Evolutionary conservation across 257 asterid genomes (phyloP).

Genomic region (Ligustrum vulgare): DNA sequence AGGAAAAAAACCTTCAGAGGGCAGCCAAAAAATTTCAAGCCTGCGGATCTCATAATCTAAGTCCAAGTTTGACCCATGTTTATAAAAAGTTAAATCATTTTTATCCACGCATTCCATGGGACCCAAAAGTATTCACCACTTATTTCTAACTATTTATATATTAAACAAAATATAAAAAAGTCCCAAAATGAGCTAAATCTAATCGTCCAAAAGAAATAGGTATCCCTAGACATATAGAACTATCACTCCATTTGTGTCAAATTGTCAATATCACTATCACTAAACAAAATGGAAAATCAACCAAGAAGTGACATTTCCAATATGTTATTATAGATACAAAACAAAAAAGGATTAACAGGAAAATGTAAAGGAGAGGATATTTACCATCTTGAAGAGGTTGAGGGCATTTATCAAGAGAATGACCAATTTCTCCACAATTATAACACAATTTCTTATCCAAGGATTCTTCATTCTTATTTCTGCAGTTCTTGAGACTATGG

Average conservation of each 20-base stretch:
- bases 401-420: conserved; percentile 67
- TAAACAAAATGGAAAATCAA: not conserved
- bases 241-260: conserved; percentile 45
- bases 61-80: too few relatives aligned
- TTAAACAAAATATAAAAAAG: too few relatives aligned
- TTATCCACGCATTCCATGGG: too few relatives aligned
- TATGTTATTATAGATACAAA: not conserved
- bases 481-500: conserved; percentile 89
- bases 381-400: conserved; percentile 90
- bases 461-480: conserved; percentile 49
- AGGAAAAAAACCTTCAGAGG: not conserved
- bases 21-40: not conserved
- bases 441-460: conserved; percentile 66
- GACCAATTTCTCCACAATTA: conserved; percentile 86
- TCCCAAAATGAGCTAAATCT: conserved; percentile 38
- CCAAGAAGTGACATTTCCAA: not conserved
- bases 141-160: too few relatives aligned
- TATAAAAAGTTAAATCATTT: too few relatives aligned
- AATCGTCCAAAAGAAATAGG: not conserved
- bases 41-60: not conserved
- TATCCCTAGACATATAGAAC: not conserved
- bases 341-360: conserved; percentile 6
- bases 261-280: conserved; percentile 57
- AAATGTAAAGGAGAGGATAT: not conserved
- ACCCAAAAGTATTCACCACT: too few relatives aligned